These are phyloP conservation scores for Jimgerdemannia lactiflua DNA, from an alignment of 192 early-diverging fungal genomes.

Conservation along the genomic window DNA sequence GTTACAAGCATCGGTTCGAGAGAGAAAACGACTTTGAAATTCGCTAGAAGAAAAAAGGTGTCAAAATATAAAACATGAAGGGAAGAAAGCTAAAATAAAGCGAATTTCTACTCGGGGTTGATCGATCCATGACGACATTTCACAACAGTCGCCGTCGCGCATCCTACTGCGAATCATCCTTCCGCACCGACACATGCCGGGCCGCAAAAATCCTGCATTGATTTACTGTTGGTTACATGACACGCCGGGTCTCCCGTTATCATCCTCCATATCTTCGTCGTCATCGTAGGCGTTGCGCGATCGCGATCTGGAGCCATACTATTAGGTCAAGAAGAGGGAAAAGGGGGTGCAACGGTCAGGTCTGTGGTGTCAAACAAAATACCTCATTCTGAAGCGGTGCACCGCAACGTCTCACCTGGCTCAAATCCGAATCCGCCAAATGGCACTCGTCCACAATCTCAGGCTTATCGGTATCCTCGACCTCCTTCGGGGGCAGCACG, in stretches of 20 bases:
- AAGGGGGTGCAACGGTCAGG: too few species aligned
- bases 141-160: not conserved
- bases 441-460: conserved; percentile 49
- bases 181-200: not conserved
- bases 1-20: not conserved
- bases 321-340: not conserved
- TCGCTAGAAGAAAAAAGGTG: not conserved
- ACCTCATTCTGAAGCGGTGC: not conserved
- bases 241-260: conserved; percentile 28
- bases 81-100: not conserved
- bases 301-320: conserved; percentile 36
- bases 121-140: not conserved
- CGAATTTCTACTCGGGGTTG: not conserved
- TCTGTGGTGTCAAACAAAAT: not conserved
- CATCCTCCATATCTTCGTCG: conserved; percentile 39
- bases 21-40: not conserved
- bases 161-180: not conserved
- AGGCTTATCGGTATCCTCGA: conserved; percentile 16
- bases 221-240: conserved; percentile 46
- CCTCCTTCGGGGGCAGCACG: conserved; percentile 25
- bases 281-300: conserved; percentile 49
- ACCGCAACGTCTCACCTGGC: conserved; percentile 7
- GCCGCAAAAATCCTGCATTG: not conserved
- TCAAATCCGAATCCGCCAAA: conserved; percentile 36
- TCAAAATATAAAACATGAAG: not conserved